Conservation (phyloP, 2,329 filamentous ascomycete genomes). For the Chrysoporthe deuterocubensis region DNA sequence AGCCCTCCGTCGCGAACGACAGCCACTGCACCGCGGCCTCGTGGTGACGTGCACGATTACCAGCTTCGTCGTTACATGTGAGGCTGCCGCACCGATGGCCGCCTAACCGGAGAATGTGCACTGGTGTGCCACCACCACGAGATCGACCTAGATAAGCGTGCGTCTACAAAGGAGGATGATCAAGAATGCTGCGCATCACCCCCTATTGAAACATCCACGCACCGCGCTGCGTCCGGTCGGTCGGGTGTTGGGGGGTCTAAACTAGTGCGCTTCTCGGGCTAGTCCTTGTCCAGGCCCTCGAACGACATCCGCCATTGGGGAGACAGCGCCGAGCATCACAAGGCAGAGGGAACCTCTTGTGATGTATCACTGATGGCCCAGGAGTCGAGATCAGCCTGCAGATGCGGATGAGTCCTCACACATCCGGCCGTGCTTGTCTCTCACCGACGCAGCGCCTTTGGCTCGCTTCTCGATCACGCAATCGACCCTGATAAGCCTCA, state of each 20-base stretch:
- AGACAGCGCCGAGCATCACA: neutral
- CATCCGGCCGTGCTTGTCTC: neutral
- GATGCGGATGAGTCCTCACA: constrained; percentile 13
- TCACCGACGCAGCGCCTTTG: constrained; percentile 16
- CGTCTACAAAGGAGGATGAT: neutral
- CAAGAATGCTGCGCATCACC: neutral
- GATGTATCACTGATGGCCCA: constrained; percentile 10
- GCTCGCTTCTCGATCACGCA: constrained; percentile 23
- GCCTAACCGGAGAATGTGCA: neutral
- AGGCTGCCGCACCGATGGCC: constrained; percentile 18
- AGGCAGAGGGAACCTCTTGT: neutral
- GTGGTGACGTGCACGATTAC: neutral
- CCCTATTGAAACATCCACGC: neutral
- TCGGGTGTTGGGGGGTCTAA: neutral
- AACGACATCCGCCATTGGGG: constrained; percentile 7
- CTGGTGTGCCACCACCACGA: neutral
- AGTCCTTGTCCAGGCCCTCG: constrained; percentile 6
- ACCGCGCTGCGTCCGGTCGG: neutral
- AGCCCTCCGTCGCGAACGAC: neutral
- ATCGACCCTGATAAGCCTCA: constrained; percentile 20
- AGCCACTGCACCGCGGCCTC: neutral
- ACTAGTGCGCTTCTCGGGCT: constrained; percentile 8
- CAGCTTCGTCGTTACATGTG: constrained; percentile 8
- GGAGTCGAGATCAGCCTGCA: constrained; percentile 10
- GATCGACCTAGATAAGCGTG: constrained; percentile 12